Evolutionary conservation across 2,329 filamentous ascomycete genomes (phyloP).

Genomic region (Fusarium devonianum): DNA sequence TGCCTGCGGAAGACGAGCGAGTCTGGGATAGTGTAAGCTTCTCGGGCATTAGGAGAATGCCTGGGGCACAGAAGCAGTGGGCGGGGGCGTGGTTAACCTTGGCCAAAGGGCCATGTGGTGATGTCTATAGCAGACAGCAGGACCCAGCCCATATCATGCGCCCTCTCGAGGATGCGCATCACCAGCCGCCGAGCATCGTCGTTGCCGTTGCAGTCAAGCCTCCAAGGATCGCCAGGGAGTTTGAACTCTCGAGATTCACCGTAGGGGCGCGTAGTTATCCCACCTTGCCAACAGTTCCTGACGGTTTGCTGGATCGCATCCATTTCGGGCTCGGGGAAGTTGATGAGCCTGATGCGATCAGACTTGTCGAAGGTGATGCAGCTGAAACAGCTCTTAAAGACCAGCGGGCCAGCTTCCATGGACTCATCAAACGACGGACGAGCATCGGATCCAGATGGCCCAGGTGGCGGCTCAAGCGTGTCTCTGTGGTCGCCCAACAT

Average conservation of each 20-base stretch:
- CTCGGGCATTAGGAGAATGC: not conserved
- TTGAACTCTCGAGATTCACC: conserved; percentile 15
- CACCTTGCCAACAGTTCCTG: not conserved
- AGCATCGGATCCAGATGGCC: no score
- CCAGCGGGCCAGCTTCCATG: not conserved
- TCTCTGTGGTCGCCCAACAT: no score
- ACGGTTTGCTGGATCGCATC: conserved; percentile 1
- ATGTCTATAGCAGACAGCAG: conserved; percentile 16
- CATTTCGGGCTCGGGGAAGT: conserved; percentile 9
- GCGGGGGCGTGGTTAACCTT: conserved; percentile 4
- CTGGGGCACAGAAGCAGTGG: no score
- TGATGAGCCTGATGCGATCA: conserved; percentile 18
- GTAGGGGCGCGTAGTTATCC: not conserved
- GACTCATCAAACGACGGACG: conserved; percentile 31
- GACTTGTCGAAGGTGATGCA: conserved; percentile 14
- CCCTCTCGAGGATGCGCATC: conserved; percentile 8
- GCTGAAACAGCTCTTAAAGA: conserved; percentile 13
- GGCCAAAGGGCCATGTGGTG: conserved; percentile 12
- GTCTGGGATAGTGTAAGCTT: not conserved
- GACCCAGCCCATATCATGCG: conserved; percentile 24
- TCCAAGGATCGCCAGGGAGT: conserved; percentile 11
- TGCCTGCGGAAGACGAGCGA: conserved; percentile 24
- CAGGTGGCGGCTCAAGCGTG: no score
- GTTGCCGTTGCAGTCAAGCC: not conserved
- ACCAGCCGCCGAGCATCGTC: conserved; percentile 21